Evolutionary conservation across 805 yeast species (phyloP).

Genomic region (Teunomyces tritomae): DNA sequence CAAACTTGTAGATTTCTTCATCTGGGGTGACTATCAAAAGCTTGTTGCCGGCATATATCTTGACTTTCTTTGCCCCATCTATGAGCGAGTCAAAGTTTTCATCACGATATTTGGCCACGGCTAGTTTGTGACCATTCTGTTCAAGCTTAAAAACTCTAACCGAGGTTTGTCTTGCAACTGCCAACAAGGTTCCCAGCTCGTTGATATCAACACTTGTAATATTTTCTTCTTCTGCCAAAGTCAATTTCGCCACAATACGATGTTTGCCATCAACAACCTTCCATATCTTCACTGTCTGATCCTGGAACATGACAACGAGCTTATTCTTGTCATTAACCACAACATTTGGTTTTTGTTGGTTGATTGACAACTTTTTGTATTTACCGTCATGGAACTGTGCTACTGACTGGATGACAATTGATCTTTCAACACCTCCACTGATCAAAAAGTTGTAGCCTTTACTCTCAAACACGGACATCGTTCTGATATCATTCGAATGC

Average conservation of each 20-base stretch:
- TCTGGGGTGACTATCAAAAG: slow-evolving; percentile 55
- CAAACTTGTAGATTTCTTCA: slow-evolving; percentile 54
- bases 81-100: slow-evolving; percentile 35
- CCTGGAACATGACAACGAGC: slow-evolving; percentile 74
- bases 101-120: slow-evolving; percentile 55
- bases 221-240: slow-evolving; percentile 74
- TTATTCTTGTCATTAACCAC: slow-evolving; percentile 46
- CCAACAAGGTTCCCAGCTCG: slow-evolving; percentile 60
- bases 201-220: slow-evolving; percentile 68
- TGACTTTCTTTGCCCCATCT: slow-evolving; percentile 56
- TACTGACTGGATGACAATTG: slow-evolving; percentile 63
- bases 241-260: slow-evolving; percentile 62
- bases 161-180: slow-evolving; percentile 66
- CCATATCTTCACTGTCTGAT: slow-evolving; percentile 83
- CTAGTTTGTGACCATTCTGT: slow-evolving; percentile 37
- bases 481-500: slow-evolving; percentile 83
- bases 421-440: slow-evolving; percentile 81
- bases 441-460: slow-evolving; percentile 65
- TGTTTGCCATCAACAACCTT: slow-evolving; percentile 45
- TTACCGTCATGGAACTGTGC: slow-evolving; percentile 69
- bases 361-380: slow-evolving; percentile 65
- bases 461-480: slow-evolving; percentile 69
- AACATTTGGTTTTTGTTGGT: slow-evolving; percentile 56
- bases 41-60: slow-evolving; percentile 45
- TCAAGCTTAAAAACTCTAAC: slow-evolving; percentile 66